These are phyloP conservation scores for Lithocarpus polystachyus DNA, from an alignment of 306 rosid species.

Conservation along the genomic window DNA sequence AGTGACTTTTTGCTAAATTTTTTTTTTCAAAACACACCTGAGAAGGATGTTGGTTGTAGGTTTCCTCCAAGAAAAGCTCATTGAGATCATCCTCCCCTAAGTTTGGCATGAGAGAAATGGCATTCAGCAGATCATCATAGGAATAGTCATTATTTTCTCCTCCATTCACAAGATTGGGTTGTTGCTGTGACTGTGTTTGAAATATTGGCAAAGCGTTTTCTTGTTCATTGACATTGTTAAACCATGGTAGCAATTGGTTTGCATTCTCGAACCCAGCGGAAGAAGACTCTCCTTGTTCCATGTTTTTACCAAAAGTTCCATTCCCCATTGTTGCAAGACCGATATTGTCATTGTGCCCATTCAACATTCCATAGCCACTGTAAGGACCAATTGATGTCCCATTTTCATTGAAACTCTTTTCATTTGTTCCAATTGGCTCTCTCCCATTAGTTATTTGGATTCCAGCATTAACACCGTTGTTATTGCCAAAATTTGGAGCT, in stretches of 20 bases:
- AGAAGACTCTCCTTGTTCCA: constrained; percentile 3
- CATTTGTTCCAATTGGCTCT: background rate
- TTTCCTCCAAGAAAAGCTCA: background rate
- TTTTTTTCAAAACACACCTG: background rate
- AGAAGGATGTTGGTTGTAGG: background rate
- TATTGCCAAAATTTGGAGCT: background rate
- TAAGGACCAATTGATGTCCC: background rate
- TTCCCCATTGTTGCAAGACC: background rate
- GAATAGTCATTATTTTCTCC: constrained; percentile 16
- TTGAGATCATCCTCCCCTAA: background rate
- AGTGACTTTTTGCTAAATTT: background rate
- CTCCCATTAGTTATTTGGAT: constrained; percentile 18
- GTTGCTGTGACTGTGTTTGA: background rate
- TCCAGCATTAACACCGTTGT: background rate
- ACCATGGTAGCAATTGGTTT: background rate
- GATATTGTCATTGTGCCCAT: background rate
- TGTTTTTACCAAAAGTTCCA: background rate
- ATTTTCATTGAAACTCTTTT: background rate
- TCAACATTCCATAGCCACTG: constrained; percentile 2
- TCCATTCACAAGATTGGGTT: background rate
- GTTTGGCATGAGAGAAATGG: background rate
- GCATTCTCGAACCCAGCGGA: background rate
- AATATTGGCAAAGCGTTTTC: background rate
- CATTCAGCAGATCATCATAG: background rate
- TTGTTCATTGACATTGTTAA: background rate